Percentiles rank a stretch among this genome's conserved stretches.
Conservation (phyloP, 2,329 filamentous ascomycete species). For the Thelonectria discophora region DNA sequence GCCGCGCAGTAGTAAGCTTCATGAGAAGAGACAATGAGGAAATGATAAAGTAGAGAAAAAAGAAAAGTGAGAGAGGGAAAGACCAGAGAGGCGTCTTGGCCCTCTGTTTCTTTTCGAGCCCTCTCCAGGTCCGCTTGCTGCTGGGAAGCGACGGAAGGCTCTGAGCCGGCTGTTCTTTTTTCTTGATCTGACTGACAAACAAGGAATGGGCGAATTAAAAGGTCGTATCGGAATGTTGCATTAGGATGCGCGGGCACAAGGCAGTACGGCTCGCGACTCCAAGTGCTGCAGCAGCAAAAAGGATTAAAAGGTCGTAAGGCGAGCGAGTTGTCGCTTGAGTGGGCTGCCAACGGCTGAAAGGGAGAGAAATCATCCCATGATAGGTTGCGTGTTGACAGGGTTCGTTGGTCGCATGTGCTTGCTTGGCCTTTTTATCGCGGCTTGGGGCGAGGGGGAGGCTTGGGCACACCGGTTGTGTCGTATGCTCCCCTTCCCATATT, state of each 20-base stretch:
- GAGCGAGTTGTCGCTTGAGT: slow-evolving; percentile 32
- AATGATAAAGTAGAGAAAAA: slow-evolving; percentile 28
- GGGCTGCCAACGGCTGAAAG: slow-evolving; percentile 31
- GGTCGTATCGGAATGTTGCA: slow-evolving; percentile 43
- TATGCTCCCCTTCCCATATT: slow-evolving; percentile 63
- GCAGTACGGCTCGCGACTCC: slow-evolving; percentile 31
- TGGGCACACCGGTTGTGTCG: slow-evolving; percentile 60
- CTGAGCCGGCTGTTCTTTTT: slow-evolving; percentile 48
- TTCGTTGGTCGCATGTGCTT: slow-evolving; percentile 31
- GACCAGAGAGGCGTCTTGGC: slow-evolving; percentile 20
- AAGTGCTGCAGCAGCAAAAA: slow-evolving; percentile 21
- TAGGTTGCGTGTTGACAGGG: slow-evolving; percentile 29
- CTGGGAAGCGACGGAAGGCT: slow-evolving; percentile 52
- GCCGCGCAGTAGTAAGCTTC: slow-evolving; percentile 41
- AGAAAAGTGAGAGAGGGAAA: slow-evolving; percentile 25
- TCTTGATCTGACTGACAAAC: slow-evolving; percentile 28
- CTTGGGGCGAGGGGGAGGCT: slow-evolving; percentile 56
- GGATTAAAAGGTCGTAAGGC: slow-evolving; percentile 36
- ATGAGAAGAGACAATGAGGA: slow-evolving; percentile 23
- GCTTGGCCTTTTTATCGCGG: slow-evolving; percentile 45
- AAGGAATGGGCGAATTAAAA: slow-evolving; percentile 49
- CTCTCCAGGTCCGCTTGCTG: slow-evolving; percentile 44
- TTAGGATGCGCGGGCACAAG: slow-evolving; percentile 36
- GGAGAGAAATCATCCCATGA: slow-evolving; percentile 28
- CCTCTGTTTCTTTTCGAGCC: slow-evolving; percentile 28